A percentile compares a stretch with the other conserved stretches of the same genome.
Conservation (phyloP, 2,329 filamentous ascomycete species). For the Colletotrichum incanum region DNA sequence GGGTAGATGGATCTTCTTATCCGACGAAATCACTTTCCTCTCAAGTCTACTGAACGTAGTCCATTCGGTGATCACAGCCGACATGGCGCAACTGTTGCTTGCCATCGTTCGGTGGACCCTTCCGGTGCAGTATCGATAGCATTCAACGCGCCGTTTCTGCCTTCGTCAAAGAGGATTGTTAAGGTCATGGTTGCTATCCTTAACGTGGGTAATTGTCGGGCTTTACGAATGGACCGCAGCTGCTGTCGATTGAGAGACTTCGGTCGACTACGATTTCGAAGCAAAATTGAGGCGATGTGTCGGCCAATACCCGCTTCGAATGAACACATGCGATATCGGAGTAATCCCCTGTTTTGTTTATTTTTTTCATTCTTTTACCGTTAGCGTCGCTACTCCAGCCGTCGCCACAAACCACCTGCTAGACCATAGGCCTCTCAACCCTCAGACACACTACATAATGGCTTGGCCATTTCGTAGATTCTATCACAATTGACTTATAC, state of each 20-base stretch:
- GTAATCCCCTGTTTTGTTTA: not conserved
- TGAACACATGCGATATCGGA: not conserved
- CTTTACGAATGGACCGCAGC: not conserved
- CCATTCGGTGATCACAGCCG: not conserved
- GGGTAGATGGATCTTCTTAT: not conserved
- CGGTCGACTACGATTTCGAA: not conserved
- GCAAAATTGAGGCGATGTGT: not conserved
- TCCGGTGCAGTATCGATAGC: not conserved
- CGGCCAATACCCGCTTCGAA: not conserved
- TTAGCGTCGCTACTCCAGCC: no score
- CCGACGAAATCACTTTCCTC: not conserved
- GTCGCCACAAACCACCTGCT: not conserved
- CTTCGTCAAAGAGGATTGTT: not conserved
- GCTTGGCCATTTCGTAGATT: no score
- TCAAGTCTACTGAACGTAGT: not conserved
- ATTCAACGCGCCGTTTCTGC: not conserved
- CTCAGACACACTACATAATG: no score
- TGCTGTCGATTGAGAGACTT: not conserved
- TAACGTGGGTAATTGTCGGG: not conserved
- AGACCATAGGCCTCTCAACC: not conserved
- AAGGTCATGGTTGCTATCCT: not conserved
- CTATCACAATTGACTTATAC: no score
- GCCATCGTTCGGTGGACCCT: not conserved
- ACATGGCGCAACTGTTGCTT: slow-evolving; percentile 26
- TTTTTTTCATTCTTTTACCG: not conserved